Percentiles rank a stretch among this genome's conserved stretches.
Evolutionary conservation across 176 grass and related monocot species (phyloP).

Genomic region (Avena atlantica): DNA sequence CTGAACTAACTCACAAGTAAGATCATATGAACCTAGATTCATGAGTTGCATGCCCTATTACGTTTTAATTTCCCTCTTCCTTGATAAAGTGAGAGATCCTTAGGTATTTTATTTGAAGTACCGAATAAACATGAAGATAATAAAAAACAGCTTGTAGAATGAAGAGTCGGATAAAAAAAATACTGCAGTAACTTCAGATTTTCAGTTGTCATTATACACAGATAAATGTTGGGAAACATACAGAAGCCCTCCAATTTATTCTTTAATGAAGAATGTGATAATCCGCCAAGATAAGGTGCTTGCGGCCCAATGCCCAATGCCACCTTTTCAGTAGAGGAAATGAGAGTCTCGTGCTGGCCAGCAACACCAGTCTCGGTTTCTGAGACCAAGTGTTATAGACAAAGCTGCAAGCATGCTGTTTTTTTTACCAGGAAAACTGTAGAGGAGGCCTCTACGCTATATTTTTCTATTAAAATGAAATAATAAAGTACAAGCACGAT

Average conservation of each 20-base stretch:
- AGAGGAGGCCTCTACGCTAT: too few species aligned
- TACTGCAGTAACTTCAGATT: background rate
- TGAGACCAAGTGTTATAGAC: background rate
- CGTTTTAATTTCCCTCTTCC: conserved; percentile 13
- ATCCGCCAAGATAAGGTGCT: conserved; percentile 23
- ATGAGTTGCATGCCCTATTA: conserved; percentile 2
- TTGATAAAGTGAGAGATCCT: conserved; percentile 14
- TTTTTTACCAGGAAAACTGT: too few species aligned
- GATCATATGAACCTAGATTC: background rate
- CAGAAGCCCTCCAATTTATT: background rate
- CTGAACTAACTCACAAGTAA: conserved; percentile 5
- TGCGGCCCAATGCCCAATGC: conserved; percentile 21
- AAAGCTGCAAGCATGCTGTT: background rate
- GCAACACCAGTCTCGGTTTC: conserved; percentile 7
- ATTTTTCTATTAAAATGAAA: too few species aligned
- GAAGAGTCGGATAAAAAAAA: background rate
- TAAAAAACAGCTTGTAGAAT: background rate
- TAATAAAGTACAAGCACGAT: background rate
- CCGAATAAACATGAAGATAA: conserved; percentile 5
- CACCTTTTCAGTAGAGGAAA: conserved; percentile 22
- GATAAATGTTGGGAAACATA: conserved; percentile 13
- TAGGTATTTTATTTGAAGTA: conserved; percentile 20
- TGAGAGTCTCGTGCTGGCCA: background rate
- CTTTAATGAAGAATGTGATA: background rate
- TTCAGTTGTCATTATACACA: conserved; percentile 5